Conservation (phyloP, 345 rosid species). For the Pistacia atlantica region DNA sequence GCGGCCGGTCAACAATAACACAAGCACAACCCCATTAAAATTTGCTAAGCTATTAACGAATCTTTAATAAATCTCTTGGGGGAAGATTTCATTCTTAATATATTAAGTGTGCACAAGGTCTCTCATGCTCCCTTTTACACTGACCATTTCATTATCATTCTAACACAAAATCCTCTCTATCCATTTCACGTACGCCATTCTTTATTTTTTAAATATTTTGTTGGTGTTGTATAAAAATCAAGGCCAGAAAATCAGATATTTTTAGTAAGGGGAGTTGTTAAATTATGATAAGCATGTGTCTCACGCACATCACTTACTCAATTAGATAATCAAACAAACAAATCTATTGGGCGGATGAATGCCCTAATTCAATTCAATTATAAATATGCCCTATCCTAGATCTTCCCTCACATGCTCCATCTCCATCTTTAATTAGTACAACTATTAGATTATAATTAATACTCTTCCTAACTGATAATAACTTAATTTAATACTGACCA, state of each 20-base stretch:
- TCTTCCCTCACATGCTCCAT: background rate
- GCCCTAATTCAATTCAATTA: background rate
- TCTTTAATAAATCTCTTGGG: background rate
- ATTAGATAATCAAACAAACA: background rate
- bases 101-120: background rate
- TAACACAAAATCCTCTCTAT: slow-evolving; percentile 6
- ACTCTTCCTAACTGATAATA: too few species aligned
- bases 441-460: too few species aligned
- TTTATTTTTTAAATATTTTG: background rate
- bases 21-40: too few species aligned
- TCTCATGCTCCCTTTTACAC: background rate
- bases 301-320: slow-evolving; percentile 10
- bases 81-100: slow-evolving; percentile 6
- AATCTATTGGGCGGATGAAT: slow-evolving; percentile 1
- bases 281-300: slow-evolving; percentile 28
- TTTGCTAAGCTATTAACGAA: background rate
- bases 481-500: too few species aligned
- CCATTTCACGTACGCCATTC: slow-evolving; percentile 4
- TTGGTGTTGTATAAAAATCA: background rate
- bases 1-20: too few species aligned
- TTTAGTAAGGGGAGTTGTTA: slow-evolving; percentile 8
- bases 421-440: too few species aligned
- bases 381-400: background rate
- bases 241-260: background rate
- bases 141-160: background rate